A percentile compares a stretch with the other conserved stretches of the same genome.
These are phyloP conservation scores for Elsinoe australis DNA, from an alignment of 2,329 filamentous ascomycete genomes.

Conservation along the genomic window DNA sequence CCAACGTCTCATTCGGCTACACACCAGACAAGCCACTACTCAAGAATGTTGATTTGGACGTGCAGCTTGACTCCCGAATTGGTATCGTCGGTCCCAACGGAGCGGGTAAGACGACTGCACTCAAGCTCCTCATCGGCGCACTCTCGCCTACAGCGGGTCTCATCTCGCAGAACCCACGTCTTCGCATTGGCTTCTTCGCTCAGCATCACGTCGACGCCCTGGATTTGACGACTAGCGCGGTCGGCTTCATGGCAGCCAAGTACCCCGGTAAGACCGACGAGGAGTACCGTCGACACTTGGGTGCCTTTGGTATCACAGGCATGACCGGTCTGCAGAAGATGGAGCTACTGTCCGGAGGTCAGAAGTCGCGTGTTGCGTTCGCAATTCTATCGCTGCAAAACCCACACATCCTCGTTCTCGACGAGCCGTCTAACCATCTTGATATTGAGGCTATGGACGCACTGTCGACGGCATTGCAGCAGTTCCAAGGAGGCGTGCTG, in stretches of 20 bases:
- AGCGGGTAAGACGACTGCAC: constrained; percentile 95
- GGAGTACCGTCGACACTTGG: constrained; percentile 90
- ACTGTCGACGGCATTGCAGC: constrained; percentile 69
- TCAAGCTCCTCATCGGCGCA: constrained; percentile 91
- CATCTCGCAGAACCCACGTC: constrained; percentile 79
- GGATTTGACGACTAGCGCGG: constrained; percentile 79
- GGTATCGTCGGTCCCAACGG: constrained; percentile 99
- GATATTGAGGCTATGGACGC: constrained; percentile 99
- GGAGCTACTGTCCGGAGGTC: constrained; percentile 86
- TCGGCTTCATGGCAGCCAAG: constrained; percentile 89
- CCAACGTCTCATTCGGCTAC: constrained; percentile 85
- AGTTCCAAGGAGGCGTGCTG: constrained; percentile 88
- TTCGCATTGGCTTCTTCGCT: constrained; percentile 92
- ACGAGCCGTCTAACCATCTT: constrained; percentile 96
- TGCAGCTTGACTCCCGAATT: constrained; percentile 95
- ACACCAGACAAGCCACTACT: constrained; percentile 69
- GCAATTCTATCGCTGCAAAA: constrained; percentile 91
- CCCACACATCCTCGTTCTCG: constrained; percentile 92
- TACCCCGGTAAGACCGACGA: constrained; percentile 91
- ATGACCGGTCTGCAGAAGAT: constrained; percentile 97
- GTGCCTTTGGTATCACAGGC: constrained; percentile 77
- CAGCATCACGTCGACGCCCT: constrained; percentile 97
- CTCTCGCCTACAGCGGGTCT: constrained; percentile 68
- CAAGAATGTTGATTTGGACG: constrained; percentile 82
- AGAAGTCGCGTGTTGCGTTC: constrained; percentile 97